Evolutionary conservation across 2,329 filamentous ascomycete species (phyloP), one percentile per base, ranked within the genome.

Genomic region (Massarina eburnea): DNA sequence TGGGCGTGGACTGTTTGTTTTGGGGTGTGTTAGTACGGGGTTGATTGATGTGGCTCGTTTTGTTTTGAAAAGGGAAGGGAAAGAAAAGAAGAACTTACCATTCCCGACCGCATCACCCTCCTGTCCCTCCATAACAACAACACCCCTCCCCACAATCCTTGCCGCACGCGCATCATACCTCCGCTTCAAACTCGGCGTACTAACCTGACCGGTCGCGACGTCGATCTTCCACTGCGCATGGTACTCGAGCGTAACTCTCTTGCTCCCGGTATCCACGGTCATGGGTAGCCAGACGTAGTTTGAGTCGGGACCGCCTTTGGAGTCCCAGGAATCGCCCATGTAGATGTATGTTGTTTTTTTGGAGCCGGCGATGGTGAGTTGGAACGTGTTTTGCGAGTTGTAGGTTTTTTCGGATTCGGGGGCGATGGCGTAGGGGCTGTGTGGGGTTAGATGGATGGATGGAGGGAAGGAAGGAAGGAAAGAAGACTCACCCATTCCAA

Each of bases 281-380:
- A 73, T 65, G 1, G 71, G 71, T 8, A 71, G 39, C 71, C 71
- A 74, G 14, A 73, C 63, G 35, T 73, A 72, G 48, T 71, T 73
- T 67, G 70, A 48, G 67, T 67, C 55, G 67, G 47, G 42, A 1
- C 54, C 54, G 22, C 54, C 54, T 26, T 54, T 51, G 14, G 18
- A 18, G 35, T 78, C 66, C 83, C 83, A 86, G n/a, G 81, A 76
- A 63, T 86, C 83, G n/a, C 83, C 83, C 64, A 84, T 77, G 64
- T 84, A 86, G 49, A 83, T 75, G 27, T 55, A 55, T 14, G 52
- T 55, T n/a, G 54, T 57, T 34, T 72, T 70, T 12, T 68, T 44
- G 14, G 52, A 61, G 20, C 66, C 66, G 30, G 59, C 46, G 43
- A 76, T 61, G 14, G 60, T 58, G 26, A 84, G 72, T 29, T 85